Base-by-base conservation (phyloP, 306 rosid species). In the Lablab purpureus region DNA sequence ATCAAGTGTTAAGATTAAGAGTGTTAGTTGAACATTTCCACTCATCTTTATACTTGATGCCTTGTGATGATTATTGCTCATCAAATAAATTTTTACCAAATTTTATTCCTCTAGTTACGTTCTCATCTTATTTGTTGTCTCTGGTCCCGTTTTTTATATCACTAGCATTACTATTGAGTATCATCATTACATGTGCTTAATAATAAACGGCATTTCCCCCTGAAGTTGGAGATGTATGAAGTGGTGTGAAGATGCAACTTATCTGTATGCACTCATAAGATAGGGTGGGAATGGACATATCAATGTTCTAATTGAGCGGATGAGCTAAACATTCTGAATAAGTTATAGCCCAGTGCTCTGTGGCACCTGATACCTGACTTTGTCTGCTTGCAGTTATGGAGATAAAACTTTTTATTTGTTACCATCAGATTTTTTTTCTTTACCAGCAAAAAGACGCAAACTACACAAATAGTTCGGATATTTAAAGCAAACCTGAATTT, bases 201-300 rank as follows among this genome's bases (percentile, higher is more conserved):
- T 73, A 49, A 43, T 40, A 25, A 50, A 37, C 28, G 22, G 45
- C 62, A 59, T 22, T 59, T 34, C 67, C 27, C 5, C 47, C 10
- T 74, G 28, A 12, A 58, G 22, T 74, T 84, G 62, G 73, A 67
- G 27, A n/a, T 84, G 73, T 62, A 10, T 46, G 74, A 79, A 74
- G 64, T 74, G 58, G 67, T 80, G n/a, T 32, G 36, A 60, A 46
- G 55, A 69, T 30, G 71, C 64, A 55, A 55, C 54, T 17, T 59
- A 50, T 75, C 21, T 60, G 75, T 52, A 55, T 79, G 66, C 66
- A 36, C 22, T 67, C 37, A 19, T 73, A 66, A 45, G 51, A 60
- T 27, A 37, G 47, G 21, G 55, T 64, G 45, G 77, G 67, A 43
- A 50, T 43, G 21, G 22, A 34, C 17, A 51, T 65, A 14, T 54